These are phyloP conservation scores for Tylopilus felleus DNA, from an alignment of 768 basidiomycete species.

Conservation along the genomic window DNA sequence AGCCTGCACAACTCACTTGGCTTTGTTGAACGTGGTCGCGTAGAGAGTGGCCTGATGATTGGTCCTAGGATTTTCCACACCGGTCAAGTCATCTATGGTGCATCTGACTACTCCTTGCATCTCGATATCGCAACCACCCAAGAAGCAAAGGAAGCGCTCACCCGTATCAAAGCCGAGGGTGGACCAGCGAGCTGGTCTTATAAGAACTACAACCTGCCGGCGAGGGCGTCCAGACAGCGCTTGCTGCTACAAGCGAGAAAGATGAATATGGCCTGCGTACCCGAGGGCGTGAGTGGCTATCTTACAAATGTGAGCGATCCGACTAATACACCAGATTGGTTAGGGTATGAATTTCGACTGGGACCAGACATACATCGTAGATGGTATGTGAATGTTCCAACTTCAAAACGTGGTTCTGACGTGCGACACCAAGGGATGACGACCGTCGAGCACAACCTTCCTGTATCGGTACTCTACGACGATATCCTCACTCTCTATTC, in stretches of 20 bases:
- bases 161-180: constrained; percentile 69
- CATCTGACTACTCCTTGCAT: constrained; percentile 51
- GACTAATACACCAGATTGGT: neutral
- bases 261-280: constrained; percentile 66
- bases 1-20: constrained; percentile 60
- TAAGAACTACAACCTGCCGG: constrained; percentile 74
- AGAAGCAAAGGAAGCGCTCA: constrained; percentile 63
- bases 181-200: constrained; percentile 70
- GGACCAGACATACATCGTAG: constrained; percentile 77
- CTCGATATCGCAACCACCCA: constrained; percentile 60
- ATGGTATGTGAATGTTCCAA: constrained; percentile 45
- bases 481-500: constrained; percentile 63
- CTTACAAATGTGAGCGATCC: neutral
- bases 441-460: constrained; percentile 68
- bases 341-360: constrained; percentile 76
- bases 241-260: constrained; percentile 58
- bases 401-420: neutral
- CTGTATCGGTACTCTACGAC: constrained; percentile 61
- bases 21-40: constrained; percentile 61
- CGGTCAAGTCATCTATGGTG: constrained; percentile 53
- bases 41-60: constrained; percentile 65
- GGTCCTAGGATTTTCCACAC: constrained; percentile 74
- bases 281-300: constrained; percentile 53
- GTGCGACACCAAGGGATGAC: constrained; percentile 56
- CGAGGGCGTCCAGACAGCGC: constrained; percentile 65